A percentile compares a stretch with the other conserved stretches of the same genome.
phyloP scores from a whole-genome alignment of 352 stramenopile genomes.

The Globisporangium alternatum region DNA sequence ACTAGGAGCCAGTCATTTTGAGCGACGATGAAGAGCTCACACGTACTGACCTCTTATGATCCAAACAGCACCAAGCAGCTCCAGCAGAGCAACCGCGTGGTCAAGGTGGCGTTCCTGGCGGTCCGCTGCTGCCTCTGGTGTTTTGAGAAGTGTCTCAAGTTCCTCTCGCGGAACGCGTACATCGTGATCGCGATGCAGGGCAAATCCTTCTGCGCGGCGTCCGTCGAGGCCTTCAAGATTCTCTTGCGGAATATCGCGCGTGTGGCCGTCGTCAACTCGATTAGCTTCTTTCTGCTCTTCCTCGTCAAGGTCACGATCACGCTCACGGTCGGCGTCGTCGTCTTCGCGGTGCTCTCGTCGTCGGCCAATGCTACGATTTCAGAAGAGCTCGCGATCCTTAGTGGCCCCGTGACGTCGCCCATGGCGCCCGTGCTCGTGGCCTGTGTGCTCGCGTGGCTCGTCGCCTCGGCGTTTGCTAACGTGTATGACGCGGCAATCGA shows the following conservation, averaged over 20 bases:
- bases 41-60: neutral
- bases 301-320: conserved; percentile 91
- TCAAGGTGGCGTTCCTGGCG: conserved; percentile 81
- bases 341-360: conserved; percentile 48
- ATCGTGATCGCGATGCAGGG: conserved; percentile 86
- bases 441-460: conserved; percentile 86
- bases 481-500: conserved; percentile 95
- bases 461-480: conserved; percentile 88
- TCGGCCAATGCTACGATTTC: conserved; percentile 25
- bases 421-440: conserved; percentile 89
- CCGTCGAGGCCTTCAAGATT: conserved; percentile 92
- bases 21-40: neutral
- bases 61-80: conserved; percentile 62
- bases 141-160: conserved; percentile 95
- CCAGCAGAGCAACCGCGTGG: conserved; percentile 63
- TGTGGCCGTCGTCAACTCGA: conserved; percentile 87
- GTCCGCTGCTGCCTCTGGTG: conserved; percentile 94
- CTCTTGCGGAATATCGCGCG: conserved; percentile 92
- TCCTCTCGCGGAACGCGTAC: conserved; percentile 97
- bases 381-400: conserved; percentile 59
- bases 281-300: conserved; percentile 93
- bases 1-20: neutral
- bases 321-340: conserved; percentile 31
- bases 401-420: conserved; percentile 76
- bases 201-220: conserved; percentile 83